These are phyloP conservation scores for Tetrahymena borealis DNA, from an alignment of 73 alveolate species.

Conservation along the genomic window DNA sequence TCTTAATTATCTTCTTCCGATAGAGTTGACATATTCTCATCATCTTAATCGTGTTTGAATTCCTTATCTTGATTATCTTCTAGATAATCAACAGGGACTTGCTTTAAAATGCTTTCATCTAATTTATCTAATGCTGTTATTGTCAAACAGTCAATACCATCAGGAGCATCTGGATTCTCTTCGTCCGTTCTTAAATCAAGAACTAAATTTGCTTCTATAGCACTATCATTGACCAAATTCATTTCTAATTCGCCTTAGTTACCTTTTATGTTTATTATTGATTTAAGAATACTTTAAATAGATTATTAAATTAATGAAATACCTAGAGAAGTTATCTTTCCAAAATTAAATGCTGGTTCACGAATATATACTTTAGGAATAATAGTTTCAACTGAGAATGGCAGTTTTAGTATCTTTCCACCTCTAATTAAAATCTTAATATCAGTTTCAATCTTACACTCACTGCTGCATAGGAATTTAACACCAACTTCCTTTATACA, in stretches of 20 bases:
- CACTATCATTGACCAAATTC: constrained; percentile 69
- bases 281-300: not conserved
- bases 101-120: constrained; percentile 26
- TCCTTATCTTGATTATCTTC: constrained; percentile 33
- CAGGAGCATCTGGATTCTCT: constrained; percentile 55
- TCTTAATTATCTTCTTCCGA: constrained; percentile 13
- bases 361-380: constrained; percentile 88
- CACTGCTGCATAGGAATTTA: constrained; percentile 71
- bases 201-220: constrained; percentile 72
- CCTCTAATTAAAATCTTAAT: constrained; percentile 90
- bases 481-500: constrained; percentile 67
- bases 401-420: constrained; percentile 77
- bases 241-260: constrained; percentile 85
- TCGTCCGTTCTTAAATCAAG: constrained; percentile 28
- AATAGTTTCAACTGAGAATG: constrained; percentile 81
- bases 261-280: constrained; percentile 65
- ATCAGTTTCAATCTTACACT: constrained; percentile 77
- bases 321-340: constrained; percentile 74
- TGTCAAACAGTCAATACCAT: constrained; percentile 34
- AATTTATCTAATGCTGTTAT: constrained; percentile 25
- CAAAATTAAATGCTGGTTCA: constrained; percentile 88
- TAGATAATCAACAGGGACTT: constrained; percentile 22
- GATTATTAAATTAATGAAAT: not conserved
- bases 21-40: constrained; percentile 23
- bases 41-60: constrained; percentile 14